phyloP scores from a whole-genome alignment of 306 rosid genomes.

The Prunus mume region DNA sequence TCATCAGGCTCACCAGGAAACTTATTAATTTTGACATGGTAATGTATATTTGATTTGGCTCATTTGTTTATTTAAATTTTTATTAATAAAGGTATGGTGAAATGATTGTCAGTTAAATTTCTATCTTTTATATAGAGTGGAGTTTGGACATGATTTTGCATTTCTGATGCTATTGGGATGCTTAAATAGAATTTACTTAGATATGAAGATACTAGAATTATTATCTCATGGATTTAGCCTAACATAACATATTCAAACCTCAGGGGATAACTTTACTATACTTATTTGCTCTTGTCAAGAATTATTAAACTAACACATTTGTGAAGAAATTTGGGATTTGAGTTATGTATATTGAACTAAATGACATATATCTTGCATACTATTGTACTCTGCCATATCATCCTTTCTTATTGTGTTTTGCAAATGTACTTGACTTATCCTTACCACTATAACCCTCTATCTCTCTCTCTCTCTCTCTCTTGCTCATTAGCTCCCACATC shows the following conservation, averaged over 20 bases:
- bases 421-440: too few relatives aligned
- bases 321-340: neutral
- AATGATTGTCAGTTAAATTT: neutral
- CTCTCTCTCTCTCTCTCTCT: too few relatives aligned
- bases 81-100: neutral
- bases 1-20: too few relatives aligned
- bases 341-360: too few relatives aligned
- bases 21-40: conserved; percentile 36
- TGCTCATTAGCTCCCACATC: neutral
- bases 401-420: too few relatives aligned
- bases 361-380: neutral
- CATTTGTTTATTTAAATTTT: neutral
- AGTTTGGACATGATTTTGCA: neutral
- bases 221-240: too few relatives aligned
- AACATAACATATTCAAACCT: neutral
- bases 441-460: too few relatives aligned
- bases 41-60: conserved; percentile 19
- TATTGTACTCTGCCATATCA: neutral
- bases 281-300: too few relatives aligned
- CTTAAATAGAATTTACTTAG: too few relatives aligned
- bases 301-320: neutral
- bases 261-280: too few relatives aligned
- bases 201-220: neutral
- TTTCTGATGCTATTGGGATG: neutral
- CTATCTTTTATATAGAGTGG: neutral